These are phyloP conservation scores for Lophiotrema nucula DNA, from an alignment of 495 filamentous ascomycete genomes.

Conservation along the genomic window DNA sequence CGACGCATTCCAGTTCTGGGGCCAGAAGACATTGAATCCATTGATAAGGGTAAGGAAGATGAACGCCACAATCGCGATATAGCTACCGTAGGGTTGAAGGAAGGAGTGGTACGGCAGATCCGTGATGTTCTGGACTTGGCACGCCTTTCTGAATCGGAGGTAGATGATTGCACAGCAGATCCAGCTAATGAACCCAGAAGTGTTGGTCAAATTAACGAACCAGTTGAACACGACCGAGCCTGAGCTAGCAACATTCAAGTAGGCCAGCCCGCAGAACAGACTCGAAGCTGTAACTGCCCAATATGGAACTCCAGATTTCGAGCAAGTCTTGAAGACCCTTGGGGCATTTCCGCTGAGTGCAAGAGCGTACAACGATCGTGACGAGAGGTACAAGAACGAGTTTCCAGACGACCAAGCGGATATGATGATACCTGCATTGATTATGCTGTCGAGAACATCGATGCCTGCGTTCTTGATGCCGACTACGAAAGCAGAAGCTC, in stretches of 20 bases:
- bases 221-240: slow-evolving; percentile 45
- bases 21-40: slow-evolving; percentile 64
- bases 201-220: slow-evolving; percentile 64
- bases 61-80: slow-evolving; percentile 50
- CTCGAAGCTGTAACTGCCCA: slow-evolving; percentile 36
- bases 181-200: slow-evolving; percentile 62
- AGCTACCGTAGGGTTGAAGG: slow-evolving; percentile 56
- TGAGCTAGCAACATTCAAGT: slow-evolving; percentile 33
- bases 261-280: slow-evolving; percentile 37
- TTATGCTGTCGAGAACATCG: slow-evolving; percentile 58
- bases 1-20: slow-evolving; percentile 50
- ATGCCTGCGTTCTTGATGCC: slow-evolving; percentile 56
- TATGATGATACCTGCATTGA: slow-evolving; percentile 68
- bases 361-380: slow-evolving; percentile 51
- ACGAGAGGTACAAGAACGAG: slow-evolving; percentile 58
- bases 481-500: slow-evolving; percentile 59
- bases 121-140: slow-evolving; percentile 49
- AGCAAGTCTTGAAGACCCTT: slow-evolving; percentile 37
- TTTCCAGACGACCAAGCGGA: slow-evolving; percentile 69
- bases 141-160: slow-evolving; percentile 59
- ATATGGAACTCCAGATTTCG: slow-evolving; percentile 38
- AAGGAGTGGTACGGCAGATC: slow-evolving; percentile 53
- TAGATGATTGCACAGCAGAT: slow-evolving; percentile 59
- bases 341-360: slow-evolving; percentile 40
- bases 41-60: slow-evolving; percentile 57